Evolutionary conservation across 1,284 basidiomycete species (phyloP).

Genomic region (Ceratobasidium theobromae): DNA sequence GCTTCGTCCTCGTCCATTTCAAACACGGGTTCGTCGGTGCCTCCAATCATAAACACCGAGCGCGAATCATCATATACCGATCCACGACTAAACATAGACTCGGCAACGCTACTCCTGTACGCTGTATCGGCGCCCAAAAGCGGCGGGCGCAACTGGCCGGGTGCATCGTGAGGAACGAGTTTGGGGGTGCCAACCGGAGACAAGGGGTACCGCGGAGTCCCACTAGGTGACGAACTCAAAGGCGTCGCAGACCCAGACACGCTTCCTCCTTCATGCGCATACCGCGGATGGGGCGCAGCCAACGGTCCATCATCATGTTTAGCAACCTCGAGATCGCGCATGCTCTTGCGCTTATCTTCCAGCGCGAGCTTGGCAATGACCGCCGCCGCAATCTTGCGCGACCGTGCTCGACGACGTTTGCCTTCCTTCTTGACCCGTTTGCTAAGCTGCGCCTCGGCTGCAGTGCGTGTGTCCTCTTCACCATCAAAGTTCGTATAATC

Average conservation of each 20-base stretch:
- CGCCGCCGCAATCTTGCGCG: slow-evolving; percentile 46
- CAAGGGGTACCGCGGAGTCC: slow-evolving; percentile 4
- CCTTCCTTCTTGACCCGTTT: slow-evolving; percentile 66
- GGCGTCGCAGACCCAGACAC: slow-evolving; percentile 13
- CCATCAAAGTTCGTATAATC: slow-evolving; percentile 84
- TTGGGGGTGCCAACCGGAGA: slow-evolving; percentile 30
- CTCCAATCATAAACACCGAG: slow-evolving; percentile 34
- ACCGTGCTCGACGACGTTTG: slow-evolving; percentile 58
- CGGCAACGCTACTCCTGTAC: slow-evolving; percentile 13
- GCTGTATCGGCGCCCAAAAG: neutral
- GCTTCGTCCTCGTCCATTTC: slow-evolving; percentile 68
- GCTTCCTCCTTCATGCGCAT: neutral
- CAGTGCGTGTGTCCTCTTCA: slow-evolving; percentile 64
- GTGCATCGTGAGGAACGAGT: slow-evolving; percentile 1
- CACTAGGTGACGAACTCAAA: neutral
- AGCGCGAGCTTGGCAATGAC: slow-evolving; percentile 33
- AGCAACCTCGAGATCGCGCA: neutral
- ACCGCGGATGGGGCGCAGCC: slow-evolving; percentile 4
- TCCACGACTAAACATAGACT: slow-evolving; percentile 17
- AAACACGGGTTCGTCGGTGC: slow-evolving; percentile 47
- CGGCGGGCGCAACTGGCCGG: slow-evolving; percentile 3
- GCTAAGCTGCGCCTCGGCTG: slow-evolving; percentile 65
- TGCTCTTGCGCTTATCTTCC: slow-evolving; percentile 24
- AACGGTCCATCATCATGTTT: slow-evolving; percentile 4
- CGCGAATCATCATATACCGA: slow-evolving; percentile 6